Base-by-base conservation (phyloP, 1,139 yeast genomes). In the Diutina sp. region DNA sequence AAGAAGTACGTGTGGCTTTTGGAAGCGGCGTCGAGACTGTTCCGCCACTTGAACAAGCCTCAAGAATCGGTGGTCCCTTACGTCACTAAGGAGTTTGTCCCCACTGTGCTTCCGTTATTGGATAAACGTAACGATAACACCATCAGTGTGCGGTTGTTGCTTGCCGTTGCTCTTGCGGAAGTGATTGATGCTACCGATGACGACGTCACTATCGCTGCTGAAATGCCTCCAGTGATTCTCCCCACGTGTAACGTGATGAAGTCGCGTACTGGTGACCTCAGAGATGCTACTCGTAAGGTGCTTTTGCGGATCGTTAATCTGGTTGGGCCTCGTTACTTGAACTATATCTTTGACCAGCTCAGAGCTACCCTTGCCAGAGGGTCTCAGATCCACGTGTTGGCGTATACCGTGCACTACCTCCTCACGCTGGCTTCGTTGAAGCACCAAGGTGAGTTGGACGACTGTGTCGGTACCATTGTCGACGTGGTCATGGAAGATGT, bases 301-400 rank as follows among this genome's bases (percentile, higher is more conserved):
- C 73, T 93, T 57, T 84, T 90, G 32, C 80, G 79, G 62, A 83
- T 90, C 58, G 75, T 88, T 1, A 63, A 69, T 1, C 74, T 80
- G 35, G 74, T 93, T 51, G 98, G 98, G 0, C 77, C 96, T 0
- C 70, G 72, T 50, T 91, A 90, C 67, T 73, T 93, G 58, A 77
- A 79, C 58, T 90, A 90, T 65, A 80, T 93, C 58, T 71, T 93
- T 44, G 80, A 80, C 59, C 98, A 93, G 66, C 77, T 95, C 65
- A 84, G 81, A 61, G 72, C 86, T 28, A 95, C 98, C 0, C 75
- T 93, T 58, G 79, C 87, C 8, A 79, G 95, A 65, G 99, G 99
- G 51, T 89, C 97, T 8, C 99, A 95, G 67, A 81, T 90, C 57
- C 99, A 95, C 70, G 91, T 95, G 58, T 79, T 95, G 65, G 90